Evolutionary conservation across 139 green algal species (phyloP), one percentile per base, ranked within the genome.

Genomic region (Nannochloris sp.): DNA sequence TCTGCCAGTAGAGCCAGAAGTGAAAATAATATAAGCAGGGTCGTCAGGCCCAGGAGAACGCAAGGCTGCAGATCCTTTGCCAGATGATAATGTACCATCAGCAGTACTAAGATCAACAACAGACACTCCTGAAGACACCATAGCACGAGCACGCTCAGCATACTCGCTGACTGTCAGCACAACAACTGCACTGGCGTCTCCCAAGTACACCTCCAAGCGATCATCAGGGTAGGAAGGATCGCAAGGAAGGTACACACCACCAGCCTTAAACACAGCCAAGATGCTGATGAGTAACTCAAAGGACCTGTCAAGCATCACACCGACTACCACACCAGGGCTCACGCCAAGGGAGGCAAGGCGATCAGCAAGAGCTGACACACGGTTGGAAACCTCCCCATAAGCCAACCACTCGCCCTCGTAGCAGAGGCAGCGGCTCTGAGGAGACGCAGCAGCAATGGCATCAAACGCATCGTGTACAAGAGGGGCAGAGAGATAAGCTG

Each of bases 11-110:
- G 70, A 81, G 19, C 83, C 83, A 10, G 60, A 78, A 31, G 83
- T 89, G 72, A 85, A 89, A 48, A 85, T 84, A 34, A 81, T 68
- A 71, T 86, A 85, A 14, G 72, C 72, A n/a, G 80, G 39, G 42
- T 78, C 34, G 7, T 34, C 29, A 31, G 35, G 51, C 35, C n/a
- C n/a, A n/a, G n/a, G n/a, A n/a, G n/a, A n/a, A n/a, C 25, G 30
- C n/a, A n/a, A n/a, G n/a, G n/a, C n/a, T n/a, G n/a, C n/a, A n/a
- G n/a, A n/a, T n/a, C n/a, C n/a, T n/a, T n/a, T n/a, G n/a, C n/a
- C n/a, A n/a, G n/a, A n/a, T n/a, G n/a, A n/a, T n/a, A n/a, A n/a
- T n/a, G n/a, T n/a, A n/a, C n/a, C n/a, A n/a, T n/a, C n/a, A n/a
- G n/a, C n/a, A n/a, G n/a, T n/a, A n/a, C n/a, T n/a, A n/a, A n/a